Conservation (phyloP, 352 stramenopile species). For the Phytophthora citrophthora region DNA sequence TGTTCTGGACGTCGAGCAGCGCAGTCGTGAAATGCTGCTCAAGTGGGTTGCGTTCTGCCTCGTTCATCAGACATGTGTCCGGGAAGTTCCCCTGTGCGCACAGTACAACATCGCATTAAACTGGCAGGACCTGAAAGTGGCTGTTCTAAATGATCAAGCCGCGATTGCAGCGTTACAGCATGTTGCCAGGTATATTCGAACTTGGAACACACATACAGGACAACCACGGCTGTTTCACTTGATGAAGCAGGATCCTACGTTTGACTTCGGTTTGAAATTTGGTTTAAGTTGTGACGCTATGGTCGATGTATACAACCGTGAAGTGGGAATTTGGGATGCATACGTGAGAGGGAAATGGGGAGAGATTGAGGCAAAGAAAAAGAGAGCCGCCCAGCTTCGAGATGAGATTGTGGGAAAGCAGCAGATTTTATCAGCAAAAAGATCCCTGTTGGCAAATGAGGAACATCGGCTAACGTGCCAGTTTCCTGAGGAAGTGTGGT, state of each 20-base stretch:
- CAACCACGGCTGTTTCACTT: slow-evolving; percentile 48
- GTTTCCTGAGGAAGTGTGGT: no score
- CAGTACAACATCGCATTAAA: slow-evolving; percentile 55
- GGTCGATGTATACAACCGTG: slow-evolving; percentile 7
- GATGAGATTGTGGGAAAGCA: no score
- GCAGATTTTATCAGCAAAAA: no score
- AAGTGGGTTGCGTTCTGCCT: slow-evolving; percentile 56
- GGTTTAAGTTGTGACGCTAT: slow-evolving; percentile 20
- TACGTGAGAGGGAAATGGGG: slow-evolving; percentile 19
- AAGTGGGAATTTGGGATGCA: slow-evolving; percentile 22
- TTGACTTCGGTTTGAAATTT: slow-evolving; percentile 40
- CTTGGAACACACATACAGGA: slow-evolving; percentile 28
- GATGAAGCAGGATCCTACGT: slow-evolving; percentile 42
- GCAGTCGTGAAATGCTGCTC: slow-evolving; percentile 46
- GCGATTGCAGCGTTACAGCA: slow-evolving; percentile 37
- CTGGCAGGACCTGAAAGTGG: slow-evolving; percentile 44
- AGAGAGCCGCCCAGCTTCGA: not conserved
- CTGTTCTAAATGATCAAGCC: slow-evolving; percentile 36
- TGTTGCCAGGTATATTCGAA: slow-evolving; percentile 50
- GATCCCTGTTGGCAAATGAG: no score
- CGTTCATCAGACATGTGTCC: slow-evolving; percentile 33
- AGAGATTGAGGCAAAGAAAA: slow-evolving; percentile 4
- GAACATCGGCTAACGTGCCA: no score
- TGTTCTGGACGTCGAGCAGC: slow-evolving; percentile 40
- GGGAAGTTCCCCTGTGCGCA: slow-evolving; percentile 10